Base-by-base conservation (phyloP, 2,329 filamentous ascomycete genomes). In the Annulohypoxylon truncatum region DNA sequence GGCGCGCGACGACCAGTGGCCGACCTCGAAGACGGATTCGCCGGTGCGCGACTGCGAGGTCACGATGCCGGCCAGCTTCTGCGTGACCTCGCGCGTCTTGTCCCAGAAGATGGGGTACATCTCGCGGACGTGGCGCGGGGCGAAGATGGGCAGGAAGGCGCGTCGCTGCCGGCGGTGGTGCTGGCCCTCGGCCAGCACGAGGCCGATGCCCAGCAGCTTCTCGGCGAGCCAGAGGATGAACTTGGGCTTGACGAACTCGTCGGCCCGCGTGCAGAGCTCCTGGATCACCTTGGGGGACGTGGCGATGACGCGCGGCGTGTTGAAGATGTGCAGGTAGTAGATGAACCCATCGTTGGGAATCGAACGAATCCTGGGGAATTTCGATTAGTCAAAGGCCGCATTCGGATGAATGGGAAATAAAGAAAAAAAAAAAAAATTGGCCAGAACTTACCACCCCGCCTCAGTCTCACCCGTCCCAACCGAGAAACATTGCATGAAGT, bases 51-150 rank as follows among this genome's bases (percentile, higher is more conserved):
- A 60, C 50, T 31, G 64, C 46, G 53, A 61, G 31, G 31, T 53
- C 44, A 51, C 46, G 8, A 62, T 54, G 4, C 58, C 57, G 0
- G 53, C 53, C 5, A 68, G 24, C 38, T 67, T 66, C 15, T 61
- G 28, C n/a, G 53, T 62, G 18, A 68, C 44, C 42, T 72, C 70
- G 24, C 64, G 50, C 4, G 67, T 42, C 54, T 73, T 72, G 20
- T 54, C 50, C 71, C 72, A 73, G 55, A 72, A 74, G 31, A 70
- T 60, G 42, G 64, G 67, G 9, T 69, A 60, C 28, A 72, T 58
- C 24, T 66, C 60, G 10, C 68, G 67, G 38, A 72, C 66, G 46
- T 73, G 66, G 8, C 61, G 62, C 35, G 66, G 64, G 6, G 66
- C 62, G 66, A 73, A 72, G 8, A 66, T 64, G 4, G 71, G 72